These are phyloP conservation scores for Daedaleopsis sinensis DNA, from an alignment of 768 basidiomycete genomes.

Conservation along the genomic window DNA sequence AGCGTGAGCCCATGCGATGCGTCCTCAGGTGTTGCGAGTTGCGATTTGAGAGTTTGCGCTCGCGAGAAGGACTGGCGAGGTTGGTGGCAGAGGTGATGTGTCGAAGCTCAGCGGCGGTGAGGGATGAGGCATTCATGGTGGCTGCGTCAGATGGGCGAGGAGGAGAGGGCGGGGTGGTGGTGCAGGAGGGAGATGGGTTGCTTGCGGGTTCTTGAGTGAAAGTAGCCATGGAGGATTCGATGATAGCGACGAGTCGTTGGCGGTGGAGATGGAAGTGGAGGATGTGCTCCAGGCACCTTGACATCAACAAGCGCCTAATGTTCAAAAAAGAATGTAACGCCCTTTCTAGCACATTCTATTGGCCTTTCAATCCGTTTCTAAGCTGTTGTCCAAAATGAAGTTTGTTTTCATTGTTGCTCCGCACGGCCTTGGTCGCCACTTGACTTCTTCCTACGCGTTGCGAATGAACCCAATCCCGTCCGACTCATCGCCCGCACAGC, in stretches of 20 bases:
- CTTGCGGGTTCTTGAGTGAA: slow-evolving; percentile 16
- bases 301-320: neutral
- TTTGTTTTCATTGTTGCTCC: neutral
- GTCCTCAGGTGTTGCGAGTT: slow-evolving; percentile 52
- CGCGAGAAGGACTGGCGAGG: slow-evolving; percentile 40
- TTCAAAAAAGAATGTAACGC: neutral
- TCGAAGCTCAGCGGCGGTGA: slow-evolving; percentile 44
- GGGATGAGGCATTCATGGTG: slow-evolving; percentile 5
- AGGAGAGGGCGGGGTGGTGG: slow-evolving; percentile 8
- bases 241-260: slow-evolving; percentile 17
- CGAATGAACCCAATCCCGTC: slow-evolving; percentile 4
- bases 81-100: slow-evolving; percentile 56
- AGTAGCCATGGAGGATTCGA: slow-evolving; percentile 21
- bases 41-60: slow-evolving; percentile 44
- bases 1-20: slow-evolving; percentile 58
- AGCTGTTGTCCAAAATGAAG: slow-evolving; percentile 6
- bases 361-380: neutral
- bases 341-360: neutral
- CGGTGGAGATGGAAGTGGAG: slow-evolving; percentile 19
- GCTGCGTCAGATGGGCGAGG: slow-evolving; percentile 8
- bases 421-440: slow-evolving; percentile 15
- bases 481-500: slow-evolving; percentile 7
- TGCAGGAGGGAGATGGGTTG: slow-evolving; percentile 2
- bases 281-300: neutral
- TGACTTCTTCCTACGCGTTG: slow-evolving; percentile 8